Conservation (phyloP, 306 rosid genomes). For the Cucurbita argyrosperma region DNA sequence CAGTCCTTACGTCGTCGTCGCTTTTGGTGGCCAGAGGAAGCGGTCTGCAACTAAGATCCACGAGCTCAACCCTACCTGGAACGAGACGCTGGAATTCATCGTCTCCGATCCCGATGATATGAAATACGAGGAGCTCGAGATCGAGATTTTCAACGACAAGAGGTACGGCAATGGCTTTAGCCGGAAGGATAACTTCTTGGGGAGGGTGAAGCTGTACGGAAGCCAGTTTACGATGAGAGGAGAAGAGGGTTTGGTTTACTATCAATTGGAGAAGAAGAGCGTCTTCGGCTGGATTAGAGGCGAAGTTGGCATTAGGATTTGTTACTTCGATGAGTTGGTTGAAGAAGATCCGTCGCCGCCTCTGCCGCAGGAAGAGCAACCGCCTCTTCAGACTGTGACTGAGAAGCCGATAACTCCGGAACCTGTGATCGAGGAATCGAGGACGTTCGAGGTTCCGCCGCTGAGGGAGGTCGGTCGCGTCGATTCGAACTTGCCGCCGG, state of each 20-base stretch:
- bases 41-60: slow-evolving; percentile 58
- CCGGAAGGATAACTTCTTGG: slow-evolving; percentile 72
- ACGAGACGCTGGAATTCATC: slow-evolving; percentile 60
- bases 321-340: slow-evolving; percentile 47
- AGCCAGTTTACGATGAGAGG: slow-evolving; percentile 59
- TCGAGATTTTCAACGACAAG: slow-evolving; percentile 82
- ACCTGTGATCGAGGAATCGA: slow-evolving; percentile 35
- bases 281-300: slow-evolving; percentile 82
- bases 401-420: slow-evolving; percentile 27
- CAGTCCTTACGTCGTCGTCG: slow-evolving; percentile 71
- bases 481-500: slow-evolving; percentile 34
- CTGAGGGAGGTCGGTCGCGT: slow-evolving; percentile 20
- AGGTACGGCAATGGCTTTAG: slow-evolving; percentile 53
- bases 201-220: slow-evolving; percentile 68
- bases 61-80: slow-evolving; percentile 74
- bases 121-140: slow-evolving; percentile 78
- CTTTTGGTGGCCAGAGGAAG: slow-evolving; percentile 78
- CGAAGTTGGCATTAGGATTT: slow-evolving; percentile 52
- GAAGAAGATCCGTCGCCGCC: slow-evolving; percentile 19
- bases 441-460: slow-evolving; percentile 26
- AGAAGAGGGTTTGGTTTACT: slow-evolving; percentile 50
- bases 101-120: slow-evolving; percentile 75
- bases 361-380: slow-evolving; percentile 17
- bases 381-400: background rate
- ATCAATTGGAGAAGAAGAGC: slow-evolving; percentile 73